Evolutionary conservation across 139 green algal species (phyloP).

Genomic region (Desmodesmus armatus): DNA sequence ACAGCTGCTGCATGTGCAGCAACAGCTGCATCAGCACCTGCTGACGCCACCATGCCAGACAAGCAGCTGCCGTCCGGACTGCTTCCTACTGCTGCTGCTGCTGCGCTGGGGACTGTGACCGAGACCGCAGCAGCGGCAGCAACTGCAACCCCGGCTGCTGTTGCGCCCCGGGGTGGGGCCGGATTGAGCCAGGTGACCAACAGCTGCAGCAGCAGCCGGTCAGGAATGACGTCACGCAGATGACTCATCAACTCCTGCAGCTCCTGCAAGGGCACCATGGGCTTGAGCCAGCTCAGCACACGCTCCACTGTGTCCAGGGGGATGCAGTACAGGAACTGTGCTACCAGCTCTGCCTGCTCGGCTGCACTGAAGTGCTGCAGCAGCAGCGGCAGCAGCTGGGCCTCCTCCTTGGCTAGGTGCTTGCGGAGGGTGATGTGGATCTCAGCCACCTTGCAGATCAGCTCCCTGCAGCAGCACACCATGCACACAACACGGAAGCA

Average conservation of each 20-base stretch:
- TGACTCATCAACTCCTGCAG: conserved; percentile 64
- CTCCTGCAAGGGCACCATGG: conserved; percentile 68
- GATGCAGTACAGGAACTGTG: conserved; percentile 97
- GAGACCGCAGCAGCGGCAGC: not conserved
- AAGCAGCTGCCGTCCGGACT: too few species aligned
- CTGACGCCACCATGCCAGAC: too few species aligned
- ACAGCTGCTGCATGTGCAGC: not conserved
- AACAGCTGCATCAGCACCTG: not conserved
- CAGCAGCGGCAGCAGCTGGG: conserved; percentile 96
- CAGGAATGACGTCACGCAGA: conserved; percentile 74
- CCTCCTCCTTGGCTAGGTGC: conserved; percentile 97
- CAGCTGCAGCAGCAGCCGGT: conserved; percentile 83
- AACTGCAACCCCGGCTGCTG: conserved; percentile 8
- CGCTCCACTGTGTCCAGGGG: conserved; percentile 84
- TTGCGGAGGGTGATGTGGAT: conserved; percentile 91
- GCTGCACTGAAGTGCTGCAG: conserved; percentile 84
- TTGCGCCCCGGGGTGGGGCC: not conserved
- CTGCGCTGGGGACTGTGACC: too few species aligned
- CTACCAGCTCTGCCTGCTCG: conserved; percentile 91
- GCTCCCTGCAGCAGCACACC: conserved; percentile 45
- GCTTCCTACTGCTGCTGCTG: not conserved
- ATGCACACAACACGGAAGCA: not conserved
- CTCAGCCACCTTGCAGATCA: conserved; percentile 81
- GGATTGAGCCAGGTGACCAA: conserved; percentile 82
- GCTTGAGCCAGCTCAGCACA: conserved; percentile 86